Conservation (phyloP, 345 rosid species). For the Camelina laxa region DNA sequence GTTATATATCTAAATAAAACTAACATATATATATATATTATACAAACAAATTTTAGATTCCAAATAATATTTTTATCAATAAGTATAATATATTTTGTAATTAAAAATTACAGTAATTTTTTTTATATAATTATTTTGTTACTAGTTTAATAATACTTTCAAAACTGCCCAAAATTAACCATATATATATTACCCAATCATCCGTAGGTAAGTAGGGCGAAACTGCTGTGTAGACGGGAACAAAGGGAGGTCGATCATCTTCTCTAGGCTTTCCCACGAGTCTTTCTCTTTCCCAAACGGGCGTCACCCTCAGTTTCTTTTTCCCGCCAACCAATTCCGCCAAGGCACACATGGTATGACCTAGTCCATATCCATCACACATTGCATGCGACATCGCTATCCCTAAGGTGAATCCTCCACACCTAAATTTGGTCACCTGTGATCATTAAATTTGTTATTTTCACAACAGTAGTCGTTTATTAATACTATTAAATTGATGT, state of each 20-base stretch:
- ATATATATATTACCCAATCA: conserved; percentile 36
- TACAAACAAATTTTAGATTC: too few species aligned
- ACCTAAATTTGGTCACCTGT: conserved; percentile 56
- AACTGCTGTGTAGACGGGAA: conserved; percentile 34
- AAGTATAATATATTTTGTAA: too few species aligned
- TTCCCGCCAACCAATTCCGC: conserved; percentile 49
- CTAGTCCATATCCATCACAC: conserved; percentile 59
- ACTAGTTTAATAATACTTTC: too few species aligned
- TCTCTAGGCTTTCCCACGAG: conserved; percentile 24
- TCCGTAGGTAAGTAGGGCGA: conserved; percentile 44
- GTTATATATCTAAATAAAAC: too few species aligned
- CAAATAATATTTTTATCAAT: too few species aligned
- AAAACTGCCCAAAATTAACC: too few species aligned
- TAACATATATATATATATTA: too few species aligned
- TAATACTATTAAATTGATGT: neutral
- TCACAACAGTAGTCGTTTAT: too few species aligned
- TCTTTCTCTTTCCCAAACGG: conserved; percentile 59
- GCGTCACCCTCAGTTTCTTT: conserved; percentile 42
- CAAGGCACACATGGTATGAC: conserved; percentile 49
- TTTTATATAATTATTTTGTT: too few species aligned
- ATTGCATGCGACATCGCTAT: conserved; percentile 55
- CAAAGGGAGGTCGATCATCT: neutral
- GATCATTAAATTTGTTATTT: neutral
- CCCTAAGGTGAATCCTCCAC: conserved; percentile 63
- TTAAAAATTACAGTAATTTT: too few species aligned